Evolutionary conservation across 768 basidiomycete genomes (phyloP).

Genomic region (Mycena venus): DNA sequence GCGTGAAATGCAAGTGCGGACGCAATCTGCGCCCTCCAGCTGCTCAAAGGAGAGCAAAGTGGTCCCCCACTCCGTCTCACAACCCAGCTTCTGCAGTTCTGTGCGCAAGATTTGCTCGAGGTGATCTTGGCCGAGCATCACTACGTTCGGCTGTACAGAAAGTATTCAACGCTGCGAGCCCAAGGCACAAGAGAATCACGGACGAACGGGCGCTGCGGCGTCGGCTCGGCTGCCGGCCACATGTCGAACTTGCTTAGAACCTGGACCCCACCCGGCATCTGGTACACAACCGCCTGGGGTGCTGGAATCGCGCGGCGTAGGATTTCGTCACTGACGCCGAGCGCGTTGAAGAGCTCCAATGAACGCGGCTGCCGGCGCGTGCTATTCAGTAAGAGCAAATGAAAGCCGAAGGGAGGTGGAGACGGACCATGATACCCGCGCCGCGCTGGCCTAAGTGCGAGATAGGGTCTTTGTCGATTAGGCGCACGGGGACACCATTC

Average conservation of each 20-base stretch:
- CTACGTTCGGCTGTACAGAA: slow-evolving; percentile 36
- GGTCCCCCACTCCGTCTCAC: slow-evolving; percentile 40
- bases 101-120: slow-evolving; percentile 42
- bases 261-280: slow-evolving; percentile 33
- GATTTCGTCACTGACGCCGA: slow-evolving; percentile 40
- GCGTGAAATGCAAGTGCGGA: slow-evolving; percentile 35
- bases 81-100: slow-evolving; percentile 35
- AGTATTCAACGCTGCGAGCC: not conserved
- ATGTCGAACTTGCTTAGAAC: slow-evolving; percentile 34
- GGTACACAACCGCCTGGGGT: slow-evolving; percentile 34
- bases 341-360: slow-evolving; percentile 43
- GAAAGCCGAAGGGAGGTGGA: not conserved
- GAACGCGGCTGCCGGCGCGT: slow-evolving; percentile 39
- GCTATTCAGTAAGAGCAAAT: not conserved
- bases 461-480: slow-evolving; percentile 61
- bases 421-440: slow-evolving; percentile 38
- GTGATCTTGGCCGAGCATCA: slow-evolving; percentile 41
- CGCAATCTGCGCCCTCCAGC: slow-evolving; percentile 33
- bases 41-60: slow-evolving; percentile 42
- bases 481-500: slow-evolving; percentile 62
- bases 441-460: slow-evolving; percentile 54
- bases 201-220: slow-evolving; percentile 43
- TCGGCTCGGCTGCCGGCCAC: slow-evolving; percentile 33
- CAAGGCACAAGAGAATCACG: slow-evolving; percentile 1
- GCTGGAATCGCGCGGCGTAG: slow-evolving; percentile 30